A percentile compares a stretch with the other conserved stretches of the same genome.
These are phyloP conservation scores for Backusella sp. DNA, from an alignment of 192 early-diverging fungal species.

Conservation along the genomic window DNA sequence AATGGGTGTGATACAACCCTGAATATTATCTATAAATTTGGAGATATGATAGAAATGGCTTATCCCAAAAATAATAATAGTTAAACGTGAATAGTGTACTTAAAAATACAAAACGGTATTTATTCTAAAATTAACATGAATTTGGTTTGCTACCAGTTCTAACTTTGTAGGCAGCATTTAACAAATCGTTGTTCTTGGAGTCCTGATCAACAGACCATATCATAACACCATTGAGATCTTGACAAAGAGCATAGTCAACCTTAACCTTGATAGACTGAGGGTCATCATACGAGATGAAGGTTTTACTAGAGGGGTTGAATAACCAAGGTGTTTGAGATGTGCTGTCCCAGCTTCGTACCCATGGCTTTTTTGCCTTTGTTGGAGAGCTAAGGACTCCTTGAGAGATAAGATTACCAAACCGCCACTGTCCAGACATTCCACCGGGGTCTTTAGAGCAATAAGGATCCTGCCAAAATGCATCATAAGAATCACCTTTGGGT, in stretches of 20 bases:
- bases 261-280: conserved; percentile 55
- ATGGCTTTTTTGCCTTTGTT: conserved; percentile 53
- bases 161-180: conserved; percentile 30
- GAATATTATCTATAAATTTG: no score
- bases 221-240: conserved; percentile 64
- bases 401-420: conserved; percentile 61
- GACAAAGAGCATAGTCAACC: conserved; percentile 51
- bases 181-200: conserved; percentile 53
- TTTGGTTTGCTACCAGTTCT: not conserved
- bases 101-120: no score
- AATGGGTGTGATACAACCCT: no score
- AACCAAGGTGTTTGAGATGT: conserved; percentile 70
- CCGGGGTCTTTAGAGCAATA: conserved; percentile 46
- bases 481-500: conserved; percentile 51
- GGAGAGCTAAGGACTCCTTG: conserved; percentile 47
- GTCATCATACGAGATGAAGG: conserved; percentile 75
- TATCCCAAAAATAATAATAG: no score
- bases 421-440: conserved; percentile 61
- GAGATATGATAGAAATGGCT: no score
- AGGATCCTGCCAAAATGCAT: conserved; percentile 54
- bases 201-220: conserved; percentile 71
- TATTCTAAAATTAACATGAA: not conserved
- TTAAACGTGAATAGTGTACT: no score
- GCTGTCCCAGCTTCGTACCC: conserved; percentile 64
- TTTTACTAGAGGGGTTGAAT: conserved; percentile 54